Evolutionary conservation across 1,284 basidiomycete species (phyloP).

Genomic region (Marasmius fiardii): DNA sequence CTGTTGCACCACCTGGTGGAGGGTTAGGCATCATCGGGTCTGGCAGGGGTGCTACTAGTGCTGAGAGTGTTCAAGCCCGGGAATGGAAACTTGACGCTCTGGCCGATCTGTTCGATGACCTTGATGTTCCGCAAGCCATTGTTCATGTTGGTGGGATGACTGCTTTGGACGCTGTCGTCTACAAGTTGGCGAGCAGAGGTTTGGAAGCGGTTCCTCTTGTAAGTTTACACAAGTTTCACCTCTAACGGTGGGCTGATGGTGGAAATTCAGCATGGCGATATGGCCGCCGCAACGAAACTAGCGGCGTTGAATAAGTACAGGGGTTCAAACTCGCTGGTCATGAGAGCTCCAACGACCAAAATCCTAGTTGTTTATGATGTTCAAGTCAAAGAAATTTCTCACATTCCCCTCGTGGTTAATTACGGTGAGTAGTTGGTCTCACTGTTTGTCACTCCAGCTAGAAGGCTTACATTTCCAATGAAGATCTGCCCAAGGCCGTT

Average conservation of each 20-base stretch:
- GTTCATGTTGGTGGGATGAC: conserved; percentile 88
- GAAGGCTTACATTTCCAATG: neutral
- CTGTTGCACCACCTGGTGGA: conserved; percentile 46
- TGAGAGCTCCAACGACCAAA: conserved; percentile 61
- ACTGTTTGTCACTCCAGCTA: conserved; percentile 1
- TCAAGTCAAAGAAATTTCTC: conserved; percentile 87
- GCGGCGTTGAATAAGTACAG: conserved; percentile 82
- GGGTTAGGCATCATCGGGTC: conserved; percentile 91
- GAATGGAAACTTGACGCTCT: conserved; percentile 98
- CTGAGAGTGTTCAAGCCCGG: conserved; percentile 84
- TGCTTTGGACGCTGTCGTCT: conserved; percentile 82
- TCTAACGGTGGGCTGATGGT: conserved; percentile 8
- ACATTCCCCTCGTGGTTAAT: conserved; percentile 90
- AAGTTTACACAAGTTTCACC: conserved; percentile 26
- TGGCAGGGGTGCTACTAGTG: conserved; percentile 72
- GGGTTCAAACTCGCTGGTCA: conserved; percentile 48
- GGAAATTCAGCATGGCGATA: conserved; percentile 72
- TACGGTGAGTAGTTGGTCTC: conserved; percentile 54
- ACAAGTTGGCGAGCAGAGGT: conserved; percentile 83
- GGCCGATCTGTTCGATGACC: conserved; percentile 89
- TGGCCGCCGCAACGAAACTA: conserved; percentile 78
- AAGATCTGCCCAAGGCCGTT: conserved; percentile 91
- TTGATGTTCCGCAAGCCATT: conserved; percentile 80
- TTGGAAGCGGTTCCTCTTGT: conserved; percentile 84
- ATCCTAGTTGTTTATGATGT: conserved; percentile 91